Conservation (phyloP, 768 basidiomycete genomes). For the Leccinum truebloodii region DNA sequence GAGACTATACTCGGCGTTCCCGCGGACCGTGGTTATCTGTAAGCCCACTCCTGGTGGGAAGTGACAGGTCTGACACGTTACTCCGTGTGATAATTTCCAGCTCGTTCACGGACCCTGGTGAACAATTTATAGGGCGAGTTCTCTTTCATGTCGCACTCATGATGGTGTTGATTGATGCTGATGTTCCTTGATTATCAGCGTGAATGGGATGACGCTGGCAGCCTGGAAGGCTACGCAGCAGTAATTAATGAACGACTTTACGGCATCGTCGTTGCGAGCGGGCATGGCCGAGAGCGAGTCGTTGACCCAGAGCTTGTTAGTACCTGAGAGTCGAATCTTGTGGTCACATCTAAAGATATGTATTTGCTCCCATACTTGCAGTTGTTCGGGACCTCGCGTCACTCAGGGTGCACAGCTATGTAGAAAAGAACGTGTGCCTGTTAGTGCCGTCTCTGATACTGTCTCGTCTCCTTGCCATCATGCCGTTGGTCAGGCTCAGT, state of each 20-base stretch:
- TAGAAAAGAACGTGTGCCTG: background rate
- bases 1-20: constrained; percentile 48
- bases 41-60: background rate
- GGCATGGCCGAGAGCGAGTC: background rate
- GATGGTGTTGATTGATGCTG: background rate
- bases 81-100: background rate
- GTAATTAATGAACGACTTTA: background rate
- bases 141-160: background rate
- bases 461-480: constrained; percentile 9
- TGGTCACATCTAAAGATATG: background rate
- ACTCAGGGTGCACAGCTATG: background rate
- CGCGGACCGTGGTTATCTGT: constrained; percentile 62
- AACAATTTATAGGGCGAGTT: constrained; percentile 6
- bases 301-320: background rate
- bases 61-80: background rate
- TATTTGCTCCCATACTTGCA: background rate
- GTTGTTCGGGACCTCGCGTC: background rate
- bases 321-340: background rate
- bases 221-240: background rate
- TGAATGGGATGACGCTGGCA: constrained; percentile 2
- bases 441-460: background rate
- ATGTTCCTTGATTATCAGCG: background rate
- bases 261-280: background rate
- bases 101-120: constrained; percentile 7
- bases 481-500: constrained; percentile 42